phyloP scores from a whole-genome alignment of 2,329 filamentous ascomycete genomes.

The Xylaria sp. region DNA sequence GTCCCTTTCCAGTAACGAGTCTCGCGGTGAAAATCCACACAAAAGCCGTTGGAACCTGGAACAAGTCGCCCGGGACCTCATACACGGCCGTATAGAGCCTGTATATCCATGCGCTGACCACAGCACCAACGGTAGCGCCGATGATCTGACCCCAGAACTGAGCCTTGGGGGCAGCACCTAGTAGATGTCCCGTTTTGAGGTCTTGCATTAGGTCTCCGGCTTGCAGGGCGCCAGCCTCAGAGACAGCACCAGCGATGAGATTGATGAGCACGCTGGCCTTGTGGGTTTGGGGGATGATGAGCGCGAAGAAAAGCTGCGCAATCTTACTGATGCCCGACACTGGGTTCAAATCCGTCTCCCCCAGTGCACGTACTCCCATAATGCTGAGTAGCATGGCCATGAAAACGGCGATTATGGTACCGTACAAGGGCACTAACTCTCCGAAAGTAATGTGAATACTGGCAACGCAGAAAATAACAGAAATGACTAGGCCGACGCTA shows the following conservation, averaged over 20 bases:
- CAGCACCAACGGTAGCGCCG: slow-evolving; percentile 82
- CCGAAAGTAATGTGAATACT: slow-evolving; percentile 87
- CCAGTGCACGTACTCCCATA: slow-evolving; percentile 71
- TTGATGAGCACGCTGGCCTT: slow-evolving; percentile 94
- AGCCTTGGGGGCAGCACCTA: slow-evolving; percentile 89
- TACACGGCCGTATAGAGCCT: slow-evolving; percentile 88
- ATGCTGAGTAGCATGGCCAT: slow-evolving; percentile 82
- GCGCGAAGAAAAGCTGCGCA: slow-evolving; percentile 91
- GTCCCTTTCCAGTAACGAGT: slow-evolving; percentile 85
- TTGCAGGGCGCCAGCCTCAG: slow-evolving; percentile 84
- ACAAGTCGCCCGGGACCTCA: slow-evolving; percentile 82
- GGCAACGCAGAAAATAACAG: slow-evolving; percentile 77
- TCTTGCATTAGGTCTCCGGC: slow-evolving; percentile 97
- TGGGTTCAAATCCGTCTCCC: slow-evolving; percentile 92
- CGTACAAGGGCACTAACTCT: slow-evolving; percentile 76
- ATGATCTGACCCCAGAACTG: slow-evolving; percentile 98
- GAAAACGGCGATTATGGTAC: slow-evolving; percentile 78
- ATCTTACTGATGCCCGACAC: slow-evolving; percentile 97
- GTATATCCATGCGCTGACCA: slow-evolving; percentile 87
- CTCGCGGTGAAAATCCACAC: slow-evolving; percentile 98
- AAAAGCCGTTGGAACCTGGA: slow-evolving; percentile 92
- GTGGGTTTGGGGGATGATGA: slow-evolving; percentile 80
- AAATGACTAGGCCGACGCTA: slow-evolving; percentile 74
- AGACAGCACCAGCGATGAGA: slow-evolving; percentile 88
- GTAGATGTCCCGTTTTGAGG: slow-evolving; percentile 90